Conservation (phyloP, 2,329 filamentous ascomycete species). For the Massarina eburnea region DNA sequence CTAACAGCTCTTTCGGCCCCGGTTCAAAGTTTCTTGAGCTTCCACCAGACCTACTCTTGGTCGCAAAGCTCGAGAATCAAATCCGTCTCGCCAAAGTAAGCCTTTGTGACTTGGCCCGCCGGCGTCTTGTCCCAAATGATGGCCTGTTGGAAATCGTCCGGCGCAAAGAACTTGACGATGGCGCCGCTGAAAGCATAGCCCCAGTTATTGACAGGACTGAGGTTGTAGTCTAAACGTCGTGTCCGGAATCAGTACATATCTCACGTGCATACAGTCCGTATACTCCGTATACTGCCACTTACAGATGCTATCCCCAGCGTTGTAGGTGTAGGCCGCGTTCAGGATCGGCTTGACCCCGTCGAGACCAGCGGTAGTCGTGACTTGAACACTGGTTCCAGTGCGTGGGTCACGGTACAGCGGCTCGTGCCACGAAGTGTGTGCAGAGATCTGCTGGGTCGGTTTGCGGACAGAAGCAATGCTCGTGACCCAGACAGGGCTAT, state of each 20-base stretch:
- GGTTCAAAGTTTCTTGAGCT: no score
- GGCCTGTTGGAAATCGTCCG: not conserved
- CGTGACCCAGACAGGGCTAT: slow-evolving; percentile 23
- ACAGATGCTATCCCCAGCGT: slow-evolving; percentile 14
- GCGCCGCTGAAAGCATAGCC: slow-evolving; percentile 24
- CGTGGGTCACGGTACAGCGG: slow-evolving; percentile 14
- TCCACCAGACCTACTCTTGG: not conserved
- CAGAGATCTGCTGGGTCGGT: slow-evolving; percentile 7
- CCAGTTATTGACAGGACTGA: slow-evolving; percentile 12
- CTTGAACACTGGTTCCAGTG: slow-evolving; percentile 27
- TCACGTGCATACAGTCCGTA: no score
- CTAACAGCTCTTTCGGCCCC: no score
- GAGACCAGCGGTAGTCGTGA: slow-evolving; percentile 17
- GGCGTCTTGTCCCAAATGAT: not conserved
- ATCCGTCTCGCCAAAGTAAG: slow-evolving; percentile 6
- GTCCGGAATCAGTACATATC: no score
- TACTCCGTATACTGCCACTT: no score
- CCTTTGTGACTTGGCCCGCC: slow-evolving; percentile 1
- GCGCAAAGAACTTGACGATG: slow-evolving; percentile 17
- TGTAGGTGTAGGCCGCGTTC: slow-evolving; percentile 17
- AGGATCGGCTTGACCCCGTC: slow-evolving; percentile 19
- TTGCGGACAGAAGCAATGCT: slow-evolving; percentile 13
- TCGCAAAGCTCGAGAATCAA: slow-evolving; percentile 8
- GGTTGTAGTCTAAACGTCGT: no score
- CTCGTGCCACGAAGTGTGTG: slow-evolving; percentile 12